Conservation (phyloP, 192 early-diverging fungal genomes). For the Martensiomyces pterosporus region DNA sequence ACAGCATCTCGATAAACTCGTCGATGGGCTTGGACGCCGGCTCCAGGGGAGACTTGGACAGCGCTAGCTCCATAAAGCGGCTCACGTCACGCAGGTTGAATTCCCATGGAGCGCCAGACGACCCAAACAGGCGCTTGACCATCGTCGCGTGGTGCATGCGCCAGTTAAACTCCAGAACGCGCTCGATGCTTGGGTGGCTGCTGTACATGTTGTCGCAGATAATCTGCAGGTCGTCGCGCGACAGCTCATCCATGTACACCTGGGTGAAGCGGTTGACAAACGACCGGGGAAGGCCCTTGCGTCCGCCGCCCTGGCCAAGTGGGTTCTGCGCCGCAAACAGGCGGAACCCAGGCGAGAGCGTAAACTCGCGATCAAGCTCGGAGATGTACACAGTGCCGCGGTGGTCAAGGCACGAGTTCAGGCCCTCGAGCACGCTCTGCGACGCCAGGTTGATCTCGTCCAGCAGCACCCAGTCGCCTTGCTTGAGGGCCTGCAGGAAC, state of each 20-base stretch:
- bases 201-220: slow-evolving; percentile 59
- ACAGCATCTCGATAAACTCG: slow-evolving; percentile 77
- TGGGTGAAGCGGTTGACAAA: slow-evolving; percentile 97
- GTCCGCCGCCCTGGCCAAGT: slow-evolving; percentile 91
- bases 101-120: slow-evolving; percentile 89
- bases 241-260: slow-evolving; percentile 86
- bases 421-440: slow-evolving; percentile 96
- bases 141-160: slow-evolving; percentile 83
- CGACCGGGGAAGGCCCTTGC: slow-evolving; percentile 95
- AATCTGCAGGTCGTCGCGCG: slow-evolving; percentile 69
- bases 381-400: slow-evolving; percentile 93
- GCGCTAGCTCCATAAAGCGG: slow-evolving; percentile 85
- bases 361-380: slow-evolving; percentile 87
- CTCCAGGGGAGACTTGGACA: slow-evolving; percentile 13
- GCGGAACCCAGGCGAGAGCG: slow-evolving; percentile 73
- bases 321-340: slow-evolving; percentile 99
- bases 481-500: slow-evolving; percentile 93
- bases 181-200: slow-evolving; percentile 54
- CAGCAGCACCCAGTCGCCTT: slow-evolving; percentile 93
- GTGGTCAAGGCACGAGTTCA: slow-evolving; percentile 98
- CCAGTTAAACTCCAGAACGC: slow-evolving; percentile 69
- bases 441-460: slow-evolving; percentile 99
- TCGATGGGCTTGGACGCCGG: slow-evolving; percentile 20
- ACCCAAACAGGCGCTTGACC: slow-evolving; percentile 68
- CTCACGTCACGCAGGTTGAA: slow-evolving; percentile 98